These are phyloP conservation scores for Dryas octopetala DNA, from an alignment of 306 rosid species.

Conservation along the genomic window DNA sequence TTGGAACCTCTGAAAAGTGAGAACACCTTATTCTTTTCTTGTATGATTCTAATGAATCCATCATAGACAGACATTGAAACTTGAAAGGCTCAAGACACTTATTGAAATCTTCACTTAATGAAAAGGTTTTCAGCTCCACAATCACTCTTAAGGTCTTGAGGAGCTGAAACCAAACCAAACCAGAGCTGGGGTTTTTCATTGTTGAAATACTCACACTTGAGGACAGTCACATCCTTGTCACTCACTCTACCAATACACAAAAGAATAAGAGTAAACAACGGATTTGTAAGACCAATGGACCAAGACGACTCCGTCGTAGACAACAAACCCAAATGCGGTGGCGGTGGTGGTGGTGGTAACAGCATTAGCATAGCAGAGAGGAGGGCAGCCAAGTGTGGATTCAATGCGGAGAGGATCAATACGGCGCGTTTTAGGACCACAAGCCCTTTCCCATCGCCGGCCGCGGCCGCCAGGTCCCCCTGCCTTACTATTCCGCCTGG, in stretches of 20 bases:
- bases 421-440: conserved; percentile 36
- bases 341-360: conserved; percentile 10
- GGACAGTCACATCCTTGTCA: conserved; percentile 6
- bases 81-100: background rate
- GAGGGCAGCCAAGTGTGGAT: conserved; percentile 56
- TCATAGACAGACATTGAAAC: background rate
- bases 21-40: background rate
- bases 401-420: conserved; percentile 56
- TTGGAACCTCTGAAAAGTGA: background rate
- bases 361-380: conserved; percentile 70
- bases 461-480: conserved; percentile 37
- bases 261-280: background rate
- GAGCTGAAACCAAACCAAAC: conserved; percentile 25
- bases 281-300: background rate
- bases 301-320: background rate
- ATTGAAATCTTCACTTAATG: background rate
- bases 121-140: conserved; percentile 12
- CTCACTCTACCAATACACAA: background rate
- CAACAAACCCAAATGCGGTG: background rate
- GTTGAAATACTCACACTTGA: background rate
- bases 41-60: background rate
- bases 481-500: conserved; percentile 62
- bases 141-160: background rate
- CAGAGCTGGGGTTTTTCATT: background rate
- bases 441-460: conserved; percentile 37